These are phyloP conservation scores for Arachis stenosperma DNA, from an alignment of 306 rosid genomes.

Conservation along the genomic window DNA sequence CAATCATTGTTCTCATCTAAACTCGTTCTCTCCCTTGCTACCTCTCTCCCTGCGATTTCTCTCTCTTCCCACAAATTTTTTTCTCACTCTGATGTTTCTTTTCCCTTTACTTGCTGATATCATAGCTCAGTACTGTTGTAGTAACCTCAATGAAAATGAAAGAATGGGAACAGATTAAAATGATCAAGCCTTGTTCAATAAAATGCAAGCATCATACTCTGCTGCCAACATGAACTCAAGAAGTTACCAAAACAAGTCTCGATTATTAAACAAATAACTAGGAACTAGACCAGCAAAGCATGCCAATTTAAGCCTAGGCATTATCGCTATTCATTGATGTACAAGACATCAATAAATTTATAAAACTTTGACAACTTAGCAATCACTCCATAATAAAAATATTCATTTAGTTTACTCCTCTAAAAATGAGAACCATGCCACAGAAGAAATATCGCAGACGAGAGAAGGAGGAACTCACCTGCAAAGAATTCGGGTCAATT, in stretches of 20 bases:
- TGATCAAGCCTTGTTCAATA: not conserved
- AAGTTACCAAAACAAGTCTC: not conserved
- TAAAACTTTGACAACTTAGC: constrained; percentile 1
- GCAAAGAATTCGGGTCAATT: constrained; percentile 68
- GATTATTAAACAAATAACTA: constrained; percentile 15
- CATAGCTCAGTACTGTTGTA: no score
- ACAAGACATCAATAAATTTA: constrained; percentile 11
- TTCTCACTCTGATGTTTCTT: no score
- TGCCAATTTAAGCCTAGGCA: not conserved
- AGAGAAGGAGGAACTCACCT: constrained; percentile 54
- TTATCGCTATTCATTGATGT: not conserved
- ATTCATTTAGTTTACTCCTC: not conserved
- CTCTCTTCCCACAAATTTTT: no score
- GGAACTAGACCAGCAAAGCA: not conserved
- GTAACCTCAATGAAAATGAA: constrained; percentile 14
- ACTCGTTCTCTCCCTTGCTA: no score
- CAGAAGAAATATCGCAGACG: constrained; percentile 17
- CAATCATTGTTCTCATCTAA: no score
- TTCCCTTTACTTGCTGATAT: no score
- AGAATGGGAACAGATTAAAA: constrained; percentile 20
- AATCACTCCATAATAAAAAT: not conserved
- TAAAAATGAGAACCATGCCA: not conserved
- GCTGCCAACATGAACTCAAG: not conserved
- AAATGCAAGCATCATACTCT: not conserved
- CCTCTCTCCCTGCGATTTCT: no score